Percentiles rank a stretch among this genome's conserved stretches.
Conservation (phyloP, 106 monocot species). For the Dendrobium catenatum region DNA sequence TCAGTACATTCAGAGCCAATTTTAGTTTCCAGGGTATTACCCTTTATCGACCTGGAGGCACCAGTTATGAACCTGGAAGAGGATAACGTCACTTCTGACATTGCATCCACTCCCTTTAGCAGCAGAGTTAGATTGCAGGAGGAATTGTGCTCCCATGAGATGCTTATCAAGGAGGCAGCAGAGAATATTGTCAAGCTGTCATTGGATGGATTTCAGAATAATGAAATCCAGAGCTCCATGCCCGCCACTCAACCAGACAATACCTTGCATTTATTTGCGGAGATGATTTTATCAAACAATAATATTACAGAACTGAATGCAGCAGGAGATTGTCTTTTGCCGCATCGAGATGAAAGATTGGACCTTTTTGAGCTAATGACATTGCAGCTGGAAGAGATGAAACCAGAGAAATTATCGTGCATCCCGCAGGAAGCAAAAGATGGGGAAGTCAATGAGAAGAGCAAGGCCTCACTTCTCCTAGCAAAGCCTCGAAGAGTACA, state of each 20-base stretch:
- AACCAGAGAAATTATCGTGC: constrained; percentile 31
- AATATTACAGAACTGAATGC: not conserved
- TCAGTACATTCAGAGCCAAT: not conserved
- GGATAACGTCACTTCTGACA: not conserved
- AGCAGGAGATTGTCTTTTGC: no score
- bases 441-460: constrained; percentile 2
- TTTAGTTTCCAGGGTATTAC: constrained; percentile 6
- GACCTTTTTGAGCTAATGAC: constrained; percentile 70
- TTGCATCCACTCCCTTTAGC: no score
- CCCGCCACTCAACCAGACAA: no score
- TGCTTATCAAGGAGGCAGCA: constrained; percentile 33
- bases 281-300: constrained; percentile 24
- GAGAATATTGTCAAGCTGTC: constrained; percentile 40
- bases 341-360: constrained; percentile 20
- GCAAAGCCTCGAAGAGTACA: constrained; percentile 32
- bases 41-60: constrained; percentile 40
- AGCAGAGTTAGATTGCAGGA: not conserved
- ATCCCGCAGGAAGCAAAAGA: constrained; percentile 3
- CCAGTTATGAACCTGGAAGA: not conserved
- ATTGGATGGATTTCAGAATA: constrained; percentile 7
- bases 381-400: constrained; percentile 50
- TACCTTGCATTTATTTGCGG: constrained; percentile 49
- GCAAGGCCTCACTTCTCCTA: constrained; percentile 28
- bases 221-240: not conserved
- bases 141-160: constrained; percentile 9